Evolutionary conservation across 2,329 filamentous ascomycete genomes (phyloP).

Genomic region (Claviceps citrina): DNA sequence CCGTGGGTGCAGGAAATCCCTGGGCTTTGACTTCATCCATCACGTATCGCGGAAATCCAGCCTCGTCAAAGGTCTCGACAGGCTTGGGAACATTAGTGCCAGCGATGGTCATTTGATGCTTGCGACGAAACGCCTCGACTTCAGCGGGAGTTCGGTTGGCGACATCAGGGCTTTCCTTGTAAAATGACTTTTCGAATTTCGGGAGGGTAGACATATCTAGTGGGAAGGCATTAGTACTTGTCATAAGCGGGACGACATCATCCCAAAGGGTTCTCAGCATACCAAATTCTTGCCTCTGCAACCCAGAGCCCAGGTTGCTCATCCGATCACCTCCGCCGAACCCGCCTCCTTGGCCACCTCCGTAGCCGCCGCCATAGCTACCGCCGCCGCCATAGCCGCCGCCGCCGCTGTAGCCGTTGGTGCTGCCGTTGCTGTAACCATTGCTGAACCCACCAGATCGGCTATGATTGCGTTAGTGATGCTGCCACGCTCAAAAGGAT

Average conservation of each 20-base stretch:
- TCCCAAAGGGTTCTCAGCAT: slow-evolving; percentile 22
- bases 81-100: slow-evolving; percentile 77
- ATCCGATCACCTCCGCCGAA: slow-evolving; percentile 80
- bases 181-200: slow-evolving; percentile 99
- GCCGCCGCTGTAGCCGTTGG: slow-evolving; percentile 20
- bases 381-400: slow-evolving; percentile 11
- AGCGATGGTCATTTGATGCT: slow-evolving; percentile 69
- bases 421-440: slow-evolving; percentile 9
- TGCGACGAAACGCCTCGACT: slow-evolving; percentile 74
- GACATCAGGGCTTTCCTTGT: slow-evolving; percentile 84
- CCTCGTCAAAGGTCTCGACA: slow-evolving; percentile 94
- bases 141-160: slow-evolving; percentile 58
- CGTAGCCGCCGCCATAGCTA: slow-evolving; percentile 21
- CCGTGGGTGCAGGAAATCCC: slow-evolving; percentile 82
- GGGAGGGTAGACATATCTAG: slow-evolving; percentile 63
- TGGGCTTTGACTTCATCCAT: slow-evolving; percentile 98
- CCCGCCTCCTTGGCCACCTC: slow-evolving; percentile 22
- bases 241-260: neutral
- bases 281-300: slow-evolving; percentile 87
- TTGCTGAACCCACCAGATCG: slow-evolving; percentile 25
- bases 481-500: neutral
- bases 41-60: slow-evolving; percentile 90
- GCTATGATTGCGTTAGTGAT: slow-evolving; percentile 26
- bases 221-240: neutral
- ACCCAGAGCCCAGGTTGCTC: slow-evolving; percentile 72